Evolutionary conservation across 2,329 filamentous ascomycete species (phyloP), one percentile per base, ranked within the genome.

Genomic region (Phialophora expanda): DNA sequence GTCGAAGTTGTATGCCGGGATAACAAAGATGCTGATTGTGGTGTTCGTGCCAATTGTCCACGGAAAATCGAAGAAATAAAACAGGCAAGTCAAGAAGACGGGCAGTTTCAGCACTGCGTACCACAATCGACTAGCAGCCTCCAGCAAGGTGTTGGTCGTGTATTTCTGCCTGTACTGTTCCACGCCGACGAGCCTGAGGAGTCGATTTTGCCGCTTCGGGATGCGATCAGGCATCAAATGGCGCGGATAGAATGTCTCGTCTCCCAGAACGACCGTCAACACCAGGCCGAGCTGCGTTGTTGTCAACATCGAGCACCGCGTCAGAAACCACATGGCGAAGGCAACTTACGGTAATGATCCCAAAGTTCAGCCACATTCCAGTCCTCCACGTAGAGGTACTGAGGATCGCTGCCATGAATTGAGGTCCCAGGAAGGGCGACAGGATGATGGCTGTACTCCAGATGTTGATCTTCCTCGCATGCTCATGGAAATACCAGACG

Each of bases 401-500:
- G 38, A 84, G 78, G 69, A 85, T 82, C 70, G 86, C 86, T 9
- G 82, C 81, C 4, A 85, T 60, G 78, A 78, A 71, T 53, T 77
- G 68, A 9, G 77, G 77, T 2, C 77, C 77, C 24, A 78, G 62
- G 67, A 78, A 79, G 7, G 77, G 83, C 17, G 74, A 75, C 32
- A 78, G 56, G 58, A 80, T 75, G 64, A 79, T 76, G n/a, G 71
- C 70, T 9, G 74, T 74, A 11, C 73, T 74, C 81, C 77, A 78
- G 48, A 78, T 72, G 59, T 78, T 78, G 71, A 79, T 79, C 58
- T 71, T 71, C 11, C 68, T 61, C 3, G 77, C 73, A 41, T 83
- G 77, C 67, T 87, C 81, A 69, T 87, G 85, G 74, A 86, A 85
- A 76, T 85, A 87, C 77, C 86, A 88, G 64, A 86, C 79, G 73